Evolutionary conservation across 805 yeast species (phyloP).

Genomic region (Cyberlindnera petersonii): DNA sequence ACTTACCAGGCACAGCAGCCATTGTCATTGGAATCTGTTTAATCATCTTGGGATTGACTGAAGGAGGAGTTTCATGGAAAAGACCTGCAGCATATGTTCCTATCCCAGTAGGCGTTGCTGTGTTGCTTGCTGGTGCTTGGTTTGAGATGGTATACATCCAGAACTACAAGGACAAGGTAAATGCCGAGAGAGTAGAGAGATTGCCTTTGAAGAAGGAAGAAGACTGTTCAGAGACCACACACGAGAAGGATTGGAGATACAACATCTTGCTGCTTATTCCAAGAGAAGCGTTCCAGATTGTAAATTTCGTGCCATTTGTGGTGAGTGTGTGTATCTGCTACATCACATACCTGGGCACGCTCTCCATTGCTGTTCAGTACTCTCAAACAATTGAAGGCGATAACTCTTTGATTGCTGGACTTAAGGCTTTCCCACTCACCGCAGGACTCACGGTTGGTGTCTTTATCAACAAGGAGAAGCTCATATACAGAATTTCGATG

Average conservation of each 20-base stretch:
- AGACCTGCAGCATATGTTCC: constrained; percentile 40
- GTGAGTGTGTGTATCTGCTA: constrained; percentile 19
- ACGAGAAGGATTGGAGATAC: constrained; percentile 11
- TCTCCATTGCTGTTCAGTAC: constrained; percentile 26
- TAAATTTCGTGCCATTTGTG: constrained; percentile 27
- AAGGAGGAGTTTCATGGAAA: constrained; percentile 42
- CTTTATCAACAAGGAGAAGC: constrained; percentile 22
- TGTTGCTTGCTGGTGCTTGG: constrained; percentile 25
- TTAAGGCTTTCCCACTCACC: constrained; percentile 34
- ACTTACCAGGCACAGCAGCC: constrained; percentile 32
- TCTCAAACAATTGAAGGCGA: constrained; percentile 27
- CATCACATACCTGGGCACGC: constrained; percentile 21
- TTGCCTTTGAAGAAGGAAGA: neutral
- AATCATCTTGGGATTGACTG: constrained; percentile 41
- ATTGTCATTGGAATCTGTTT: constrained; percentile 35
- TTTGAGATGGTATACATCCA: constrained; percentile 30
- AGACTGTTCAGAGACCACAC: neutral
- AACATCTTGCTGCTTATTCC: constrained; percentile 30
- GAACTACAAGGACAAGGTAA: constrained; percentile 9
- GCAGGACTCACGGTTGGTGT: constrained; percentile 32
- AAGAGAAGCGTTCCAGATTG: constrained; percentile 24
- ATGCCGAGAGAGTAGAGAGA: constrained; percentile 6
- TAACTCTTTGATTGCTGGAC: constrained; percentile 33
- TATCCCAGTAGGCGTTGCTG: constrained; percentile 34
- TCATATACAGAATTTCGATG: constrained; percentile 24